Evolutionary conservation across 805 yeast species (phyloP).

Genomic region (Candida awuae): DNA sequence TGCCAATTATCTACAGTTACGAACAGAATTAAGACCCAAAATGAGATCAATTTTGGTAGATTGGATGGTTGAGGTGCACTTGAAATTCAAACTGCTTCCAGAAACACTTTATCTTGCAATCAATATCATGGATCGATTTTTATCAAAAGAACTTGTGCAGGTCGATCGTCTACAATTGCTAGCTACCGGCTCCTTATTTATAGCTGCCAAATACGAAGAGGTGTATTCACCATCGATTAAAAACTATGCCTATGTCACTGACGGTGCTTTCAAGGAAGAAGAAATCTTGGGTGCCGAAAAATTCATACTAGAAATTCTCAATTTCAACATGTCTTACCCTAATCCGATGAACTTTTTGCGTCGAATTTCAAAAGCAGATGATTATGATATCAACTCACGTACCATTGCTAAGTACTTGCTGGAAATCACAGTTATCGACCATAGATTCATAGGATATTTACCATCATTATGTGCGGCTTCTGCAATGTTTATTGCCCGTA

Average conservation of each 20-base stretch:
- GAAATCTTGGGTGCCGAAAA: slow-evolving; percentile 81
- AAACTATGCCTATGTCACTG: slow-evolving; percentile 82
- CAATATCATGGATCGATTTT: slow-evolving; percentile 80
- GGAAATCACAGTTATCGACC: slow-evolving; percentile 71
- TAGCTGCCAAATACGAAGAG: slow-evolving; percentile 92
- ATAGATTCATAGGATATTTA: slow-evolving; percentile 58
- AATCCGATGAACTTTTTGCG: slow-evolving; percentile 86
- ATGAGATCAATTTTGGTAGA: slow-evolving; percentile 86
- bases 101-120: slow-evolving; percentile 80
- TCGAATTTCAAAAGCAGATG: slow-evolving; percentile 85
- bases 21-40: slow-evolving; percentile 63
- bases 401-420: slow-evolving; percentile 78
- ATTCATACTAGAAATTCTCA: slow-evolving; percentile 60
- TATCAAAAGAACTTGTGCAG: slow-evolving; percentile 65
- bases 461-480: slow-evolving; percentile 84
- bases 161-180: slow-evolving; percentile 75
- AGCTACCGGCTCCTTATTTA: slow-evolving; percentile 78
- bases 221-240: slow-evolving; percentile 80
- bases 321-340: slow-evolving; percentile 75
- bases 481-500: slow-evolving; percentile 76
- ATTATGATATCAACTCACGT: slow-evolving; percentile 75
- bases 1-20: slow-evolving; percentile 56
- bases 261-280: slow-evolving; percentile 72
- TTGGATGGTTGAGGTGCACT: slow-evolving; percentile 88
- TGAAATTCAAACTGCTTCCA: slow-evolving; percentile 72